Evolutionary conservation across 2,329 filamentous ascomycete genomes (phyloP).

Genomic region (Exophiala dermatitidis): DNA sequence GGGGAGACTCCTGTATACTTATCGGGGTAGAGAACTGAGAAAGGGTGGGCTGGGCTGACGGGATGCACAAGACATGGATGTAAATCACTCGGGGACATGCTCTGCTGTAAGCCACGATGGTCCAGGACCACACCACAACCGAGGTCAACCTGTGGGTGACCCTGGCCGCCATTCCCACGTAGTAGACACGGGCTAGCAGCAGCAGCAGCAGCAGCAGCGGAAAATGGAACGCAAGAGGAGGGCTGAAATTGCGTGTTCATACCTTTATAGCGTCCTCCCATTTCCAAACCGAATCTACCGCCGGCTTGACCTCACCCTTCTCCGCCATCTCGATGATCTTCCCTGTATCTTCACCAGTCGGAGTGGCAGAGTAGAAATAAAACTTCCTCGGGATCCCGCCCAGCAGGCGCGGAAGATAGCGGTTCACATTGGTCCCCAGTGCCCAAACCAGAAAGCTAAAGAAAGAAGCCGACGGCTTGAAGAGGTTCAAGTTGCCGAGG

Average conservation of each 20-base stretch:
- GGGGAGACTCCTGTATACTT: background rate
- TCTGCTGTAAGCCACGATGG: too few species aligned
- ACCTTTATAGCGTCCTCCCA: slow-evolving; percentile 31
- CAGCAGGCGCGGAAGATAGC: slow-evolving; percentile 2
- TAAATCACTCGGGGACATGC: too few species aligned
- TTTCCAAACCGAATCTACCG: slow-evolving; percentile 35
- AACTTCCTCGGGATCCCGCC: slow-evolving; percentile 8
- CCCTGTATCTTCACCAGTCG: slow-evolving; percentile 18
- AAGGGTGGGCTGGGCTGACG: too few species aligned
- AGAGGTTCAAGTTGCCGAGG: slow-evolving; percentile 3
- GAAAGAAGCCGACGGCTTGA: background rate
- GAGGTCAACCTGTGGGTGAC: too few species aligned
- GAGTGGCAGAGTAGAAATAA: slow-evolving; percentile 8
- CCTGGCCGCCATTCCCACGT: too few species aligned
- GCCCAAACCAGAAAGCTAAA: background rate
- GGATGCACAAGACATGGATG: too few species aligned
- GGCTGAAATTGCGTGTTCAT: background rate
- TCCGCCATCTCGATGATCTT: slow-evolving; percentile 32
- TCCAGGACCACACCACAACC: too few species aligned
- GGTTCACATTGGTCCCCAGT: background rate
- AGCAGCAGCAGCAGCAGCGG: too few species aligned
- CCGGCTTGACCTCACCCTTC: slow-evolving; percentile 32
- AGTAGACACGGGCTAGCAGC: too few species aligned
- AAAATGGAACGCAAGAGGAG: background rate
- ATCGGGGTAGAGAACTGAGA: too few species aligned